Conservation (phyloP, 164 flowering plant genomes). For the Buxus sempervirens region DNA sequence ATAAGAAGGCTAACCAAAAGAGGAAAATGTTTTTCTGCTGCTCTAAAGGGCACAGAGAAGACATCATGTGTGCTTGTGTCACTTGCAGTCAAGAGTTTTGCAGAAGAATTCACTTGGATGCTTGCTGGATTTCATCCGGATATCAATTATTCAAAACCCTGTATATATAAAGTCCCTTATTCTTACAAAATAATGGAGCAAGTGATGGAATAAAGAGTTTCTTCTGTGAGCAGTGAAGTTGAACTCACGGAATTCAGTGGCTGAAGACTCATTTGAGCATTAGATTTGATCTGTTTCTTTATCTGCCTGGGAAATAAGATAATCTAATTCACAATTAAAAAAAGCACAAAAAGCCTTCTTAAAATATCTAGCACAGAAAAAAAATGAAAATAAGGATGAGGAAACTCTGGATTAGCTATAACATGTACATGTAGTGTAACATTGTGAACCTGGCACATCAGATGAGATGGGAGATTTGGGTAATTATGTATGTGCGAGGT, state of each 20-base stretch:
- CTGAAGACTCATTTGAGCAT: conserved; percentile 97
- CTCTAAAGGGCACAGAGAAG: conserved; percentile 97
- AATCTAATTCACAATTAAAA: neutral
- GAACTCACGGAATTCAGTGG: conserved; percentile 84
- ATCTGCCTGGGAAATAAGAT: conserved; percentile 59
- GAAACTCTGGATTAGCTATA: neutral
- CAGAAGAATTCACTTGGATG: conserved; percentile 97
- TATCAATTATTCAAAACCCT: neutral
- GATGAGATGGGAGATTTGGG: conserved; percentile 83
- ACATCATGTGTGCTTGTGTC: conserved; percentile 99
- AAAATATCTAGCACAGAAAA: neutral
- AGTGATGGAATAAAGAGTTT: neutral
- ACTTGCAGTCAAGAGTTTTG: conserved; percentile 96
- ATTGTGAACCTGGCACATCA: conserved; percentile 93
- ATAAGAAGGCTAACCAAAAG: conserved; percentile 51
- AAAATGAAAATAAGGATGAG: neutral
- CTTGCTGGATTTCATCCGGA: conserved; percentile 46
- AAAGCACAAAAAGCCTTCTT: neutral
- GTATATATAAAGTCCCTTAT: neutral
- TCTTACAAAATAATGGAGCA: too few species aligned
- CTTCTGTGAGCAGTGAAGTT: neutral
- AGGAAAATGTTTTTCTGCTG: conserved; percentile 98
- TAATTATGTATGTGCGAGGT: conserved; percentile 87
- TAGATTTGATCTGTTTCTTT: conserved; percentile 95
- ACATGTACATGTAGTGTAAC: conserved; percentile 86